These are phyloP conservation scores for maize (Zea mays) DNA, from an alignment of 176 grass and related monocot species.

Conservation along the genomic window DNA sequence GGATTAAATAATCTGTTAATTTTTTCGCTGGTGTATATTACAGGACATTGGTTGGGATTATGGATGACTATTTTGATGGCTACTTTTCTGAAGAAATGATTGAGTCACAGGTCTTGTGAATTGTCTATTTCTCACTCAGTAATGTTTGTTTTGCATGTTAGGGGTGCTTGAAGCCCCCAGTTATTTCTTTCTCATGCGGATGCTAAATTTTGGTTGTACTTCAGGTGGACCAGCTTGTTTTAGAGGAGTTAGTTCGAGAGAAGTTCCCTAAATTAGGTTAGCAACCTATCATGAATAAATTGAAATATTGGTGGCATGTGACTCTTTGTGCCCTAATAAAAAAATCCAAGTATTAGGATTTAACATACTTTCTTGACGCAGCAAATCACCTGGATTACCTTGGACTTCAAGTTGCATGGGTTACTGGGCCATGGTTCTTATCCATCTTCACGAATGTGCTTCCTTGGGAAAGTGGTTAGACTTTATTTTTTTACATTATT, in stretches of 20 bases:
- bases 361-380: constrained; percentile 53
- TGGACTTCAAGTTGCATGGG: constrained; percentile 92
- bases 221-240: constrained; percentile 98
- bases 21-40: constrained; percentile 36
- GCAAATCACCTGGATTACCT: constrained; percentile 96
- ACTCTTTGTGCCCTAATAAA: neutral
- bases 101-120: constrained; percentile 73
- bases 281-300: constrained; percentile 35
- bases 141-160: constrained; percentile 25
- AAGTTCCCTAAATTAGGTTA: constrained; percentile 97
- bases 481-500: constrained; percentile 47
- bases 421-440: constrained; percentile 97
- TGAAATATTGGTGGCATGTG: constrained; percentile 19
- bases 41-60: constrained; percentile 93
- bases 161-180: constrained; percentile 21
- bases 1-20: constrained; percentile 40
- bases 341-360: constrained; percentile 33
- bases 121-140: neutral
- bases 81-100: constrained; percentile 99
- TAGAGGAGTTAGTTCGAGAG: constrained; percentile 92
- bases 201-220: constrained; percentile 37
- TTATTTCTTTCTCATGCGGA: constrained; percentile 12
- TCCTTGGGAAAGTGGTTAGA: constrained; percentile 99
- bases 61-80: constrained; percentile 98
- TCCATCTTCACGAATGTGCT: constrained; percentile 99